phyloP scores from a whole-genome alignment of 2,329 filamentous ascomycete species.

The Emmonsiellopsis sp. region DNA sequence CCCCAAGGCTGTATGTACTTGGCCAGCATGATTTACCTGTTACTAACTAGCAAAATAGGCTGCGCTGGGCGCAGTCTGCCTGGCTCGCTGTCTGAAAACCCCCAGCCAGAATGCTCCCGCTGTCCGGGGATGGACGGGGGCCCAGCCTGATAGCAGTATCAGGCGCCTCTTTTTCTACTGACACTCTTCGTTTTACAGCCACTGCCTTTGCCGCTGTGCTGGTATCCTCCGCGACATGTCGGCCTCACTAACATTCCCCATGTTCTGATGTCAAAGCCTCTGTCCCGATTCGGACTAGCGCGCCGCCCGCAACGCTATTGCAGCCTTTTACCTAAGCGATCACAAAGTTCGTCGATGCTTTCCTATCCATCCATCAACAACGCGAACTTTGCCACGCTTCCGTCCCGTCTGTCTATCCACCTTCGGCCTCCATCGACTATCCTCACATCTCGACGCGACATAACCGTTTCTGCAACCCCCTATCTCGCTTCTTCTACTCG shows the following conservation, averaged over 20 bases:
- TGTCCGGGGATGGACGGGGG: background rate
- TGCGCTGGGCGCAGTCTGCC: background rate
- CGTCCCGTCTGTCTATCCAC: constrained; percentile 10
- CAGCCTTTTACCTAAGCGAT: constrained; percentile 26
- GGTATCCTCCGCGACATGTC: background rate
- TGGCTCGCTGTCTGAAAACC: background rate
- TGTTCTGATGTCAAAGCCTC: background rate
- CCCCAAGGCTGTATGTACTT: background rate
- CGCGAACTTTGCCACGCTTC: constrained; percentile 16
- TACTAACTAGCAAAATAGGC: background rate
- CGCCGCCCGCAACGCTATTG: constrained; percentile 13
- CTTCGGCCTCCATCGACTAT: constrained; percentile 18
- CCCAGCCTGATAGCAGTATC: background rate
- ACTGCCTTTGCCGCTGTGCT: background rate
- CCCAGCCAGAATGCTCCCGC: background rate
- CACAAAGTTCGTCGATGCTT: constrained; percentile 18
- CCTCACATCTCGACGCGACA: constrained; percentile 17
- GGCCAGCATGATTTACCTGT: background rate
- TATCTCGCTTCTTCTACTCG: constrained; percentile 13
- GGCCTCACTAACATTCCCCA: background rate
- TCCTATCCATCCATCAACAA: constrained; percentile 33
- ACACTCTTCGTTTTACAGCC: background rate
- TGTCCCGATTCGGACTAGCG: constrained; percentile 30
- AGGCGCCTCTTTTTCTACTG: background rate
- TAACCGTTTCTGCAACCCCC: constrained; percentile 11